These are phyloP conservation scores for Auriscalpium vulgare DNA, from an alignment of 768 basidiomycete species.

Conservation along the genomic window DNA sequence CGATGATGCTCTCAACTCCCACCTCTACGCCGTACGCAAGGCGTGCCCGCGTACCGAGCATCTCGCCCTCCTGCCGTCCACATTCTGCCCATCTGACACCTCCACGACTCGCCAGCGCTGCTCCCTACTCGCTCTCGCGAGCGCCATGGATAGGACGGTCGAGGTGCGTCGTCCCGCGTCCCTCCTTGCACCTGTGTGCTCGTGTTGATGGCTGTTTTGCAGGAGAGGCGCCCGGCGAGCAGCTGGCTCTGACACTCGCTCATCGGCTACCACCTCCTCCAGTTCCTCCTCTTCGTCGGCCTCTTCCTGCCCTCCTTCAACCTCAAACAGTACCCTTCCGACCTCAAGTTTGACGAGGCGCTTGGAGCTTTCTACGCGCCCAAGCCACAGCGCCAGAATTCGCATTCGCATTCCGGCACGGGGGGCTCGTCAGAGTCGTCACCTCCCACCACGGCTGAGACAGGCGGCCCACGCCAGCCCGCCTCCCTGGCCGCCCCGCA, in stretches of 20 bases:
- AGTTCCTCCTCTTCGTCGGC: constrained; percentile 74
- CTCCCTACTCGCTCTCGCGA: constrained; percentile 25
- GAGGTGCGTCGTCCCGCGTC: constrained; percentile 48
- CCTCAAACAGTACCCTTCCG: constrained; percentile 13
- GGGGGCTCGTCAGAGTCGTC: background rate
- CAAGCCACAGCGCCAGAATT: too few species aligned
- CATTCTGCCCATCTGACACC: background rate
- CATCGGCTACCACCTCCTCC: constrained; percentile 74
- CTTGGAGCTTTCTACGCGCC: background rate
- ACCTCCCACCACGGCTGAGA: background rate
- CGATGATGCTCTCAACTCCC: background rate
- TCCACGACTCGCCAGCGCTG: background rate
- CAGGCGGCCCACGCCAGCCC: too few species aligned
- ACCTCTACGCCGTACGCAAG: background rate
- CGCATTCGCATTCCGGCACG: background rate
- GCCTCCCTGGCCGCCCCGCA: too few species aligned
- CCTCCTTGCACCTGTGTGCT: constrained; percentile 5
- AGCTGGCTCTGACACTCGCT: constrained; percentile 67
- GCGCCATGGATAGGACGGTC: constrained; percentile 62
- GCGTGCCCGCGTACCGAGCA: background rate
- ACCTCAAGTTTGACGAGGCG: background rate
- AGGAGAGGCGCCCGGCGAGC: constrained; percentile 45
- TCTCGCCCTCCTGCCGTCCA: constrained; percentile 1
- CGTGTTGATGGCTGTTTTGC: constrained; percentile 8
- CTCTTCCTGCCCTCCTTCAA: constrained; percentile 59